Conservation (phyloP, 202 grass and related monocot species). For the Setaria italica region DNA sequence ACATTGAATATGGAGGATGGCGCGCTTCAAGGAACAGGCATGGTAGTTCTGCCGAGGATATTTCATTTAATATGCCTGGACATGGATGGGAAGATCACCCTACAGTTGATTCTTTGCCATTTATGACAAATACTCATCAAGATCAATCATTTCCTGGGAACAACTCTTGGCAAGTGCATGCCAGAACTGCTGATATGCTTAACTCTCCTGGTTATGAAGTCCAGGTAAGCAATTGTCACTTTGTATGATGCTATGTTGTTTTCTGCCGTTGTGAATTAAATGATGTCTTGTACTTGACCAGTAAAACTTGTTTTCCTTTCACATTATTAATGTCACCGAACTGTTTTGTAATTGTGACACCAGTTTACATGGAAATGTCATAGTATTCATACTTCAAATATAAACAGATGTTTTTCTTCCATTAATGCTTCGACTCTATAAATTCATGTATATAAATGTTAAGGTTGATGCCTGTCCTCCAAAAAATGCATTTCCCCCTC, state of each 20-base stretch:
- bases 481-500: background rate
- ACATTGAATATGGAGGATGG: conserved; percentile 36
- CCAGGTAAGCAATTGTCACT: conserved; percentile 47
- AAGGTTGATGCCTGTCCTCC: background rate
- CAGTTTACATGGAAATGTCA: background rate
- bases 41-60: conserved; percentile 36
- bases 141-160: conserved; percentile 14
- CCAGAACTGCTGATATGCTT: conserved; percentile 27
- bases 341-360: background rate
- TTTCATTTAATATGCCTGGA: conserved; percentile 21
- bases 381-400: background rate
- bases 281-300: background rate
- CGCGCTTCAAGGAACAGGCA: conserved; percentile 8
- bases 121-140: conserved; percentile 28
- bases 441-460: conserved; percentile 31
- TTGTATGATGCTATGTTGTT: conserved; percentile 4
- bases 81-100: conserved; percentile 42
- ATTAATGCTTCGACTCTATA: conserved; percentile 17
- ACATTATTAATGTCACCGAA: background rate
- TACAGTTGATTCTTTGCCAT: conserved; percentile 30
- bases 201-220: conserved; percentile 51
- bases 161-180: conserved; percentile 34
- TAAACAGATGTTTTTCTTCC: conserved; percentile 24
- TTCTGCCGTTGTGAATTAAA: background rate
- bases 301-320: background rate